Evolutionary conservation across 495 filamentous ascomycete genomes (phyloP), one percentile per base, ranked within the genome.

Genomic region (Coniosporium apollinis): DNA sequence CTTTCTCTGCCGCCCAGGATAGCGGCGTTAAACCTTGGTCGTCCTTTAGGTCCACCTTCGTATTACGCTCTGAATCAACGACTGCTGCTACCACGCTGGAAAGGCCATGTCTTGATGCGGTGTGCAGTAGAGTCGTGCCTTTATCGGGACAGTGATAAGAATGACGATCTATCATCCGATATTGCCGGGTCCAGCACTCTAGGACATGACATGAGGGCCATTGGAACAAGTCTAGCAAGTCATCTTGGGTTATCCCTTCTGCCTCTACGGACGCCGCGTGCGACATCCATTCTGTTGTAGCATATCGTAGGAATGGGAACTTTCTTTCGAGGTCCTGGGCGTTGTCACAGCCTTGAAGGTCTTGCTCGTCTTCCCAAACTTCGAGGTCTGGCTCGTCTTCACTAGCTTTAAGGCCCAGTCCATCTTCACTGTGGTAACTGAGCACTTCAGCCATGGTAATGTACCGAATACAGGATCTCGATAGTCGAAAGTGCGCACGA

Each of bases 401-500:
- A 15, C 17, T 15, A 15, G 17, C 16, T 11, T 31, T 7, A 26
- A 26, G 6, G 22, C n/a, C 22, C 22, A 6, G n/a, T 26, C n/a
- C n/a, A 26, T n/a, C n/a, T 26, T n/a, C n/a, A 26, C n/a, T 26
- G n/a, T n/a, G 6, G 7, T n/a, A 26, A 16, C 15, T 6, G 15
- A 7, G 8, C 9, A 38, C 20, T 26, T 38, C 40, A 8, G 1
- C 9, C 40, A 43, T 43, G 15, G 21, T 18, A 22, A 43, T 31
- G 25, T 43, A 43, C 10, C 25, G n/a, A 11, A 43, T 38, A 30
- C 40, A 43, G 22, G 34, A 38, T 22, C 26, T 38, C n/a, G 28
- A 38, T 14, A 43, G 19, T 9, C 36, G 33, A 25, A 42, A 29
- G 9, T 42, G 33, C 3, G 16, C 30, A 8, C 33, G 20, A 15